Conservation (phyloP, 805 yeast species). For the Spathaspora gorwiae region DNA sequence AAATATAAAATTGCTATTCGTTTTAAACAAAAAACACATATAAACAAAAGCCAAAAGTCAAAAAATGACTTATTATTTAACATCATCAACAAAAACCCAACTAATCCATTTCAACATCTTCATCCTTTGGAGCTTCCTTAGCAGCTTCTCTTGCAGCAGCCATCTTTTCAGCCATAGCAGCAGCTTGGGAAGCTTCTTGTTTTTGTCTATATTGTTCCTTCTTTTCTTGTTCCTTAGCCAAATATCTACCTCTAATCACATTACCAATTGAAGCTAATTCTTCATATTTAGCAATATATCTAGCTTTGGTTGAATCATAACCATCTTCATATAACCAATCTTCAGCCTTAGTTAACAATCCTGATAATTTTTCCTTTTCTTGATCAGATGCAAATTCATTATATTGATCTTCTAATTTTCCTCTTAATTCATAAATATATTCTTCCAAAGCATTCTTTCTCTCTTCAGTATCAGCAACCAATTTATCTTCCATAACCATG, state of each 20-base stretch:
- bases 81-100: conserved; percentile 37
- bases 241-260: conserved; percentile 91
- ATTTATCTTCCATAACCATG: conserved; percentile 85
- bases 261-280: conserved; percentile 94
- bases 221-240: conserved; percentile 92
- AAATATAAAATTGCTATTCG: no score
- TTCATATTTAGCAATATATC: conserved; percentile 95
- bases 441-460: conserved; percentile 97
- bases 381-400: conserved; percentile 82
- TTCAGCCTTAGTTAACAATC: conserved; percentile 78
- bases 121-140: conserved; percentile 15
- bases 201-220: conserved; percentile 82
- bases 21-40: no score
- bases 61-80: no score
- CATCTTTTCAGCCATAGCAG: conserved; percentile 76
- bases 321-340: conserved; percentile 99
- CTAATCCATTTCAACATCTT: conserved; percentile 33
- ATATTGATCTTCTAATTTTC: conserved; percentile 90
- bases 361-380: conserved; percentile 77
- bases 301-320: conserved; percentile 92
- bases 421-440: conserved; percentile 95
- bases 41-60: neutral
- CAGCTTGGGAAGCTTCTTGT: conserved; percentile 81
- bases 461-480: conserved; percentile 98
- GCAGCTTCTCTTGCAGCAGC: conserved; percentile 70